Evolutionary conservation across 768 basidiomycete species (phyloP).

Genomic region (Mycena pura): DNA sequence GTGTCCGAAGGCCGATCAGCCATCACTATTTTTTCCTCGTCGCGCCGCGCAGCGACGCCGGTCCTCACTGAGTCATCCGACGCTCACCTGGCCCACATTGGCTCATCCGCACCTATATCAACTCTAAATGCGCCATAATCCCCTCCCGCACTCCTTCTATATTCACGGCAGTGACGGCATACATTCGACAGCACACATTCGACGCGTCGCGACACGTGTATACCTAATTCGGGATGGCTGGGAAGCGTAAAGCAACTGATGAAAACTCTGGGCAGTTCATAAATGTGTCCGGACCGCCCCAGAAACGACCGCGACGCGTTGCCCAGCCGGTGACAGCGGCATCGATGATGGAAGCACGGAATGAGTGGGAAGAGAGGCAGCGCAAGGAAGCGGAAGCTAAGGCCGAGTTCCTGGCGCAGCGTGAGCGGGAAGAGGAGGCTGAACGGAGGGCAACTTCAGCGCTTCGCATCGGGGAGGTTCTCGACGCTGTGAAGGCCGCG

Average conservation of each 20-base stretch:
- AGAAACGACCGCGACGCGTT: neutral
- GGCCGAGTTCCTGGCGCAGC: neutral
- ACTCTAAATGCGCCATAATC: too few species aligned
- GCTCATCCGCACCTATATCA: too few species aligned
- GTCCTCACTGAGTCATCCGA: too few species aligned
- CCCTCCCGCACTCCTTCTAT: too few species aligned
- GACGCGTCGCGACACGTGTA: neutral
- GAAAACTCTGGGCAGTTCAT: neutral
- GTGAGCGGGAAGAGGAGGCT: neutral
- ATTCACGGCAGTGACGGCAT: too few species aligned
- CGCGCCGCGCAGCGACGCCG: too few species aligned
- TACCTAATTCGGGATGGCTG: neutral
- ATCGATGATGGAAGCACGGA: neutral
- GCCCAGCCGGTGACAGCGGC: neutral
- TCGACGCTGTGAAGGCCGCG: neutral
- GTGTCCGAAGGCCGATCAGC: too few species aligned
- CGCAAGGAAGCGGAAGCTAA: neutral
- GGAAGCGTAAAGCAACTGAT: neutral
- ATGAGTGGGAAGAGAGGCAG: neutral
- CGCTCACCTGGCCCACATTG: too few species aligned
- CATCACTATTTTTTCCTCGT: too few species aligned
- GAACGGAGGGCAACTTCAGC: neutral
- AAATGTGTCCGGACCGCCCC: neutral
- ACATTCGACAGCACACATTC: too few species aligned
- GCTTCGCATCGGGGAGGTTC: neutral